Conservation (phyloP, 1,139 yeast species). For the Yamadazyma jaroonii region DNA sequence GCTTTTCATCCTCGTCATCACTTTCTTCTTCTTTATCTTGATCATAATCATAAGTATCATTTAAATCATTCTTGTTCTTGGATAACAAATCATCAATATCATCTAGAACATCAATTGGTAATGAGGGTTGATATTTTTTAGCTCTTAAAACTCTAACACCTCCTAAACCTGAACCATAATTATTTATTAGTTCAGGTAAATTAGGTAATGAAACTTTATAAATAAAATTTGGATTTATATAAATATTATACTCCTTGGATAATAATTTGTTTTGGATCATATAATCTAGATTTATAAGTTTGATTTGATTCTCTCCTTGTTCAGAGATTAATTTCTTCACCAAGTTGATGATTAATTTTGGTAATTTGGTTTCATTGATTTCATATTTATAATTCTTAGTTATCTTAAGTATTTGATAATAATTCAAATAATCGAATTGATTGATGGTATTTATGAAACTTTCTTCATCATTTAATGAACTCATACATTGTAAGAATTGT, state of each 20-base stretch:
- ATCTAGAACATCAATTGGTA: conserved; percentile 60
- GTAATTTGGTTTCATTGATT: conserved; percentile 65
- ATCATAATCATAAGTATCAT: conserved; percentile 40
- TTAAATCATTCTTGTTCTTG: conserved; percentile 28
- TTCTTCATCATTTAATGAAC: conserved; percentile 55
- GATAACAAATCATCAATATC: conserved; percentile 56
- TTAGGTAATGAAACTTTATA: conserved; percentile 59
- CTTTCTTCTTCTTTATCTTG: conserved; percentile 17
- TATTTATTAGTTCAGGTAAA: conserved; percentile 53
- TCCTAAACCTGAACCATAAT: conserved; percentile 62
- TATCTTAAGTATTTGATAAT: conserved; percentile 67
- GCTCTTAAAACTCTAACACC: conserved; percentile 47
- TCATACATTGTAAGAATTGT: conserved; percentile 89
- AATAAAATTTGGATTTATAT: conserved; percentile 47
- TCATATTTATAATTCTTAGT: conserved; percentile 82
- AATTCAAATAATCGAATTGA: conserved; percentile 59
- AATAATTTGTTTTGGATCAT: conserved; percentile 44
- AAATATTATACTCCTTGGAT: conserved; percentile 40
- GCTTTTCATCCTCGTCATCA: conserved; percentile 29
- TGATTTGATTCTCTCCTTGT: conserved; percentile 38
- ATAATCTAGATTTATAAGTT: conserved; percentile 33
- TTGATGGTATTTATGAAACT: conserved; percentile 56
- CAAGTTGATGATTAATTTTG: conserved; percentile 43
- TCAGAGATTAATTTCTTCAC: conserved; percentile 33
- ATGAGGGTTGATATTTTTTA: conserved; percentile 56